Percentiles rank a stretch among this genome's conserved stretches.
phyloP scores from a whole-genome alignment of 345 rosid species.

The Euphorbia pulcherrima region DNA sequence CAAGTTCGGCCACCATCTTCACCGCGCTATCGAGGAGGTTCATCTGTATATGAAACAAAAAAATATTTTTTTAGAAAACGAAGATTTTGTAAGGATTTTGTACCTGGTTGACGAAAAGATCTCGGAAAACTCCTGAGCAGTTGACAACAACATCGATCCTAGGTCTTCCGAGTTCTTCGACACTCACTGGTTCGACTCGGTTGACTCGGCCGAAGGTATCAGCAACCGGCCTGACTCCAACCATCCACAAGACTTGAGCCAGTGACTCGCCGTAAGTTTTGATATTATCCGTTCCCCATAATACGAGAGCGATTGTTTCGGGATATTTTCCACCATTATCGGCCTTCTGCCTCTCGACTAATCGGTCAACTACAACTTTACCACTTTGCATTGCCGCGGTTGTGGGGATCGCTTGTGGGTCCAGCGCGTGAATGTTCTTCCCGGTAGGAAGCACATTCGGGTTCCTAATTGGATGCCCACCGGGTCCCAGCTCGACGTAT shows the following conservation, averaged over 20 bases:
- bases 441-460: slow-evolving; percentile 97
- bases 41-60: slow-evolving; percentile 66
- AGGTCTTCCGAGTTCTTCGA: slow-evolving; percentile 97
- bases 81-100: not conserved
- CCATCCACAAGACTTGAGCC: slow-evolving; percentile 98
- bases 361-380: slow-evolving; percentile 77
- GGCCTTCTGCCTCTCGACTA: slow-evolving; percentile 79
- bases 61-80: not conserved
- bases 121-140: slow-evolving; percentile 98
- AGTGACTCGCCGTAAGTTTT: slow-evolving; percentile 97
- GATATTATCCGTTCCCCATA: slow-evolving; percentile 98
- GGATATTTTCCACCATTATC: slow-evolving; percentile 93
- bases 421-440: slow-evolving; percentile 96
- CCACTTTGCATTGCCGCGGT: slow-evolving; percentile 98
- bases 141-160: slow-evolving; percentile 96
- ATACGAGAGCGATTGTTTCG: slow-evolving; percentile 87
- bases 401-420: slow-evolving; percentile 96
- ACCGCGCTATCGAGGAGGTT: slow-evolving; percentile 94
- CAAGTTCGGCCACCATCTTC: slow-evolving; percentile 97
- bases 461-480: slow-evolving; percentile 97
- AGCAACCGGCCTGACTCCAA: slow-evolving; percentile 83
- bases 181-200: slow-evolving; percentile 81
- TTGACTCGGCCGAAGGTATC: slow-evolving; percentile 93
- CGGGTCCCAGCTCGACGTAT: slow-evolving; percentile 95
- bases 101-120: slow-evolving; percentile 97